Evolutionary conservation across 176 grass and related monocot species (phyloP), one percentile per base, ranked within the genome.

Genomic region (Dactylis glomerata): DNA sequence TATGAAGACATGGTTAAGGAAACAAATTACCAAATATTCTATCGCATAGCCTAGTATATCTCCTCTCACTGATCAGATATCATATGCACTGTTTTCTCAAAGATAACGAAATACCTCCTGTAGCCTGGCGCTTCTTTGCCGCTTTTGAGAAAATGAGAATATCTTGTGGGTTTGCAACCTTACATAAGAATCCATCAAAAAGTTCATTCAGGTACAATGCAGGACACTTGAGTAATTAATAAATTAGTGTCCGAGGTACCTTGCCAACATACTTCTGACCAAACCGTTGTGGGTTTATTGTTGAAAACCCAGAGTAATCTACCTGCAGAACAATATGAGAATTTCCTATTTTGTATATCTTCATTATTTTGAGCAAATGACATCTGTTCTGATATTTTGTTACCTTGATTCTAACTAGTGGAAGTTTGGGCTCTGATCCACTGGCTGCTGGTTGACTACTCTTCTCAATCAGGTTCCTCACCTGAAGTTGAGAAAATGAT

Each of bases 141-240:
- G 93, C 86, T 85, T 95, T 98, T 74, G 96, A 98, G 56, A 98
- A 95, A 82, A 95, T 95, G 58, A 98, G 91, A 81, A 98, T 98
- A 76, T 98, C 93, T 86, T 98, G 91, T 77, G 96, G 96, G 86
- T 98, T 98, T 56, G 93, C 96, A 87, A 98, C 96, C 96, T 98
- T 91, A 87, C 32, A 85, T 40, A 57, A 58, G 54, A 83, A 87
- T 5, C 19, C 24, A 76, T 22, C 23, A 87, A 78, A 81, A 87
- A 84, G 45, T 46, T 68, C 52, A 82, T 55, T 57, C 58, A 90
- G 47, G 10, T 46, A 68, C 24, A 27, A 79, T 79, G 46, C 57
- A 87, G 15, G n/a, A 55, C 55, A 61, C 62, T 76, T 59, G 12
- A 76, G 52, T 66, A 68, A 67, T 16, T 64, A 64, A 19, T 24